phyloP scores from a whole-genome alignment of 2,329 filamentous ascomycete genomes.

The Magnaporthiopsis incrustans region DNA sequence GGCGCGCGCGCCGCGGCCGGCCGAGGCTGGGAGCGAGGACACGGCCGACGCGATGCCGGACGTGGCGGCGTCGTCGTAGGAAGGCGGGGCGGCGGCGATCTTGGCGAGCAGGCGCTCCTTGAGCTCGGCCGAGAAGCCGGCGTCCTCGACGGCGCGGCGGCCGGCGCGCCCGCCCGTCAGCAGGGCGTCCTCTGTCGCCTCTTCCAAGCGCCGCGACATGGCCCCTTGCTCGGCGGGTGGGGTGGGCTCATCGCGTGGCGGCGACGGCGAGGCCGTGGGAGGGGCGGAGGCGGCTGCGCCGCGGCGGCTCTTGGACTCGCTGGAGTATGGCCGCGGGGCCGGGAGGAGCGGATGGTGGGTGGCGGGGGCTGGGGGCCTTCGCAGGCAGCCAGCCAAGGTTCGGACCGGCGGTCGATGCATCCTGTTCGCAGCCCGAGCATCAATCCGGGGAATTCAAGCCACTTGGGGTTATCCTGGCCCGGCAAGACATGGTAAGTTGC shows the following conservation, averaged over 20 bases:
- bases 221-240: constrained; percentile 27
- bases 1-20: constrained; percentile 59
- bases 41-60: constrained; percentile 22
- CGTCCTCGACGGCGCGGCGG: constrained; percentile 51
- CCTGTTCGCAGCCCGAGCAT: neutral
- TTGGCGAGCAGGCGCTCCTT: constrained; percentile 50
- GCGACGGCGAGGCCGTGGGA: neutral
- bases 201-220: constrained; percentile 49
- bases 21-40: constrained; percentile 37
- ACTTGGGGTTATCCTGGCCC: neutral
- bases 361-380: neutral
- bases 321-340: neutral
- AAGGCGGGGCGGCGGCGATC: constrained; percentile 45
- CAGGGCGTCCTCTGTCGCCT: constrained; percentile 57
- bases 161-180: constrained; percentile 51
- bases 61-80: constrained; percentile 40
- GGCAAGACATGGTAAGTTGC: neutral
- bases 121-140: constrained; percentile 56
- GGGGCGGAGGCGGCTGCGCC: neutral
- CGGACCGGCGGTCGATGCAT: neutral
- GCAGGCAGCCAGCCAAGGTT: neutral
- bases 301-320: neutral
- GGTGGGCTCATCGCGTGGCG: neutral
- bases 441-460: neutral
- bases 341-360: neutral